Conservation (phyloP, 78 protist genomes). For the Blattamonas nauphoetae region DNA sequence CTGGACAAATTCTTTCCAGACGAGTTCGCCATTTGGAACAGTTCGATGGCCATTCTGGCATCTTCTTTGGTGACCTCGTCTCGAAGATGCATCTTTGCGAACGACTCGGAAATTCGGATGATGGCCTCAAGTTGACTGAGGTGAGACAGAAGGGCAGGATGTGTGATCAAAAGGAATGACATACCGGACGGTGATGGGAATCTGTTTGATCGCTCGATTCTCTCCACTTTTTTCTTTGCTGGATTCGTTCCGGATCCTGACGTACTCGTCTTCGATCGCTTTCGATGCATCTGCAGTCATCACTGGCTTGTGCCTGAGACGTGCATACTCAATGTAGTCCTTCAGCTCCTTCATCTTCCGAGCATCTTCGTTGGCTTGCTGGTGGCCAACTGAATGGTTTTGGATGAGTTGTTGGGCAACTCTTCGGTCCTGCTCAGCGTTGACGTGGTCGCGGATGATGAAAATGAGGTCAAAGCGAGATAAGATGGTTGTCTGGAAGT, state of each 20-base stretch:
- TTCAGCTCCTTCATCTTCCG: neutral
- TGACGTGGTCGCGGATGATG: constrained; percentile 70
- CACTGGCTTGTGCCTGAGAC: neutral
- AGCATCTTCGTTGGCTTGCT: too few species aligned
- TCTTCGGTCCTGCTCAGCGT: constrained; percentile 67
- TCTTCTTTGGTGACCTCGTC: neutral
- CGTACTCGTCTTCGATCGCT: constrained; percentile 18
- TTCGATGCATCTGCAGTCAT: neutral
- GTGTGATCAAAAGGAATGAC: neutral
- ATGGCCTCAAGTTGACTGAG: constrained; percentile 54
- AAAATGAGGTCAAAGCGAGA: constrained; percentile 98
- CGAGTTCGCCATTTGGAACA: neutral
- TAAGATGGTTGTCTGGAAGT: constrained; percentile 89
- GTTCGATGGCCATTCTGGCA: neutral
- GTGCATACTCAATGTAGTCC: neutral
- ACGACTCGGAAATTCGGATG: constrained; percentile 55
- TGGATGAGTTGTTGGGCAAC: too few species aligned
- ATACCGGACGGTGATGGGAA: constrained; percentile 28
- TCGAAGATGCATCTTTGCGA: constrained; percentile 44
- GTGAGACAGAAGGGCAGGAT: neutral
- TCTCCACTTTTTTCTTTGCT: neutral
- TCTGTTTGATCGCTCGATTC: neutral
- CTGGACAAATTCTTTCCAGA: too few species aligned
- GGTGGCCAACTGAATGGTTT: too few species aligned
- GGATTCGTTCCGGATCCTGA: neutral